Evolutionary conservation across 75 land plant genomes (phyloP), one percentile per base, ranked within the genome.

Genomic region (Adiantum capillusveneris): DNA sequence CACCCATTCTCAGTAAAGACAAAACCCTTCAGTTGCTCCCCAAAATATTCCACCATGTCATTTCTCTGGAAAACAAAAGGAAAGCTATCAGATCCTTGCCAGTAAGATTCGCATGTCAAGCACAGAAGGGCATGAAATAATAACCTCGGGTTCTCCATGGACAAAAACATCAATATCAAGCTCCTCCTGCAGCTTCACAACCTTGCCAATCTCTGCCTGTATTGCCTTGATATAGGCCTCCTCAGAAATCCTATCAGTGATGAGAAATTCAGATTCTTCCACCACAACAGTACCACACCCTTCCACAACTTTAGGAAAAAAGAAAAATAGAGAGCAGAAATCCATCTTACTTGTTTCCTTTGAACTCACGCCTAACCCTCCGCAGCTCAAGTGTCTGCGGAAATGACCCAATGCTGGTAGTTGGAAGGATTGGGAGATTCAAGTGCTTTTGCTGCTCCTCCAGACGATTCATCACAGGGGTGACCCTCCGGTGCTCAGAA

Each of bases 401-500:
- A 72, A 83, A 83, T 26, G 86, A 83, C 20, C 86, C 86, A 69
- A 84, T 84, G 13, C 84, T 84, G 44, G 87, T 84, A 34, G 87
- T 84, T 24, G 87, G 87, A 24, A 84, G 72, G 22, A 84, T 65
- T 25, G 87, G 87, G 31, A 84, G 75, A 34, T 84, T 84, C 54
- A 84, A 66, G 39, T 79, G 73, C 71, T 79, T 84, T 57, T 84
- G 87, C 37, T 84, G 87, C 49, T 79, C 84, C 51, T 81, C 84
- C 17, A 84, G 62, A 25, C 88, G 76, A 16, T 65, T 57, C 52
- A 52, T 55, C 0, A 84, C 88, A 52, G 69, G 76, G 12, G 87
- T 80, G 14, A 74, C 72, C 25, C 87, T 73, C 14, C 87, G 67
- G 31, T 84, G 83, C 25, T 84, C 85, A 28, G 88, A 84, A 1